Conservation (phyloP, 495 filamentous ascomycete genomes). For the Penicillium verhagenii region DNA sequence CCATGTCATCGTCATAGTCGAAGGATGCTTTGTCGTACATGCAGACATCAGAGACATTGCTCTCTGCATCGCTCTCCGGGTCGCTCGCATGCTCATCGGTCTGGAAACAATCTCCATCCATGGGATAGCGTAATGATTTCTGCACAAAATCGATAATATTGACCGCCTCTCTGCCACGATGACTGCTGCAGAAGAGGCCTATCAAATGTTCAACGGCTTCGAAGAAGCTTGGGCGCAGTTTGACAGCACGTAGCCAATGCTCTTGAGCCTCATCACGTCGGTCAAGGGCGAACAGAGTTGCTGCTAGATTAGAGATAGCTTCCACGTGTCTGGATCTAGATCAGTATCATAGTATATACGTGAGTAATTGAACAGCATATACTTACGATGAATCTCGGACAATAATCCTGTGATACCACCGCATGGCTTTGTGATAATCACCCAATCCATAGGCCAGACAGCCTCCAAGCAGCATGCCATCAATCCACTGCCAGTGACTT, state of each 20-base stretch:
- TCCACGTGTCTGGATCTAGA: conserved; percentile 72
- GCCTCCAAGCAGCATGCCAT: conserved; percentile 90
- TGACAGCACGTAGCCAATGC: conserved; percentile 83
- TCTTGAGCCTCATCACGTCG: conserved; percentile 80
- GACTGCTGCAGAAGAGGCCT: conserved; percentile 77
- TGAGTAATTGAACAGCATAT: too few species aligned
- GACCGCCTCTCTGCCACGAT: conserved; percentile 82
- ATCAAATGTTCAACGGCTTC: conserved; percentile 97
- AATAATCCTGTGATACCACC: conserved; percentile 87
- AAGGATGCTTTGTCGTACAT: conserved; percentile 56
- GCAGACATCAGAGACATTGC: conserved; percentile 47
- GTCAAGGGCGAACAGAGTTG: conserved; percentile 80
- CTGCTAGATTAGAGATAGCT: conserved; percentile 90
- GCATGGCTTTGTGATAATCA: conserved; percentile 78
- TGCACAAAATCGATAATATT: conserved; percentile 91
- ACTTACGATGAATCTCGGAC: conserved; percentile 75
- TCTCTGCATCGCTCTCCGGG: conserved; percentile 53
- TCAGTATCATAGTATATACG: conserved; percentile 26
- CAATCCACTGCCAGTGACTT: conserved; percentile 89
- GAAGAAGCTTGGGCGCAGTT: conserved; percentile 82
- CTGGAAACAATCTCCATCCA: conserved; percentile 48
- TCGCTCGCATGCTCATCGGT: conserved; percentile 56
- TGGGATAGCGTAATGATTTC: conserved; percentile 58
- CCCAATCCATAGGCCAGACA: conserved; percentile 92
- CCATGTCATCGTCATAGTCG: conserved; percentile 55